Conservation (phyloP, 768 basidiomycete species). For the Rhodotorula taiwanensis region DNA sequence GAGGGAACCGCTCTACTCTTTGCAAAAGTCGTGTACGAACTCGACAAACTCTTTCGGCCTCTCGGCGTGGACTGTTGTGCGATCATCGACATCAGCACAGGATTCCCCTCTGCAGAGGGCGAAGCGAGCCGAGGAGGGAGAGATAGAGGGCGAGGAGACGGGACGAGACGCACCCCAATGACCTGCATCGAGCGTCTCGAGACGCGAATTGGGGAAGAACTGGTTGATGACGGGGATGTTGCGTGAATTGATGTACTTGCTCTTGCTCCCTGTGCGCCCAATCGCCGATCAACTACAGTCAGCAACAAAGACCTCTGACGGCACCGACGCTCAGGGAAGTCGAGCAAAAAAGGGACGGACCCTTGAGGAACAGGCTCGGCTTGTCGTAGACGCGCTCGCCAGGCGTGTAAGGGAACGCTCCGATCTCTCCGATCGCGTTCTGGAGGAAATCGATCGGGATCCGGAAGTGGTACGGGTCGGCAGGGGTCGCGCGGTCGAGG, state of each 20-base stretch:
- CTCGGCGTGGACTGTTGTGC: conserved; percentile 83
- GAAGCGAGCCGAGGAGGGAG: not conserved
- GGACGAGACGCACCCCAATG: conserved; percentile 68
- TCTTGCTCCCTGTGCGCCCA: conserved; percentile 25
- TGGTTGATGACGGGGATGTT: conserved; percentile 58
- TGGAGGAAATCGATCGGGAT: conserved; percentile 65
- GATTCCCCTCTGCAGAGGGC: not conserved
- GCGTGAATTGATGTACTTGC: conserved; percentile 65
- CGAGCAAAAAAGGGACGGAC: not conserved
- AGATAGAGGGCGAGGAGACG: not conserved
- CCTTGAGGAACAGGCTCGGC: conserved; percentile 41
- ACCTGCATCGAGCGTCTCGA: conserved; percentile 63
- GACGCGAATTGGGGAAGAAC: conserved; percentile 65
- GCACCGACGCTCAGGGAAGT: not conserved
- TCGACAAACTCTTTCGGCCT: conserved; percentile 51
- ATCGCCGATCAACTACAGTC: no score
- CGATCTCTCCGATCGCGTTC: conserved; percentile 59
- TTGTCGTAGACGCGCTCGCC: conserved; percentile 22
- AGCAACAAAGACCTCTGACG: no score
- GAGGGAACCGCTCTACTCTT: conserved; percentile 8
- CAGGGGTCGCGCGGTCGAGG: conserved; percentile 47
- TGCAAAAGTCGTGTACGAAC: conserved; percentile 45
- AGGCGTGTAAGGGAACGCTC: conserved; percentile 67
- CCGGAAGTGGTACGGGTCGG: conserved; percentile 56
- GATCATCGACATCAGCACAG: not conserved